Evolutionary conservation across 2,329 filamentous ascomycete species (phyloP), one percentile per base, ranked within the genome.

Genomic region (Arachnomyces sp.): DNA sequence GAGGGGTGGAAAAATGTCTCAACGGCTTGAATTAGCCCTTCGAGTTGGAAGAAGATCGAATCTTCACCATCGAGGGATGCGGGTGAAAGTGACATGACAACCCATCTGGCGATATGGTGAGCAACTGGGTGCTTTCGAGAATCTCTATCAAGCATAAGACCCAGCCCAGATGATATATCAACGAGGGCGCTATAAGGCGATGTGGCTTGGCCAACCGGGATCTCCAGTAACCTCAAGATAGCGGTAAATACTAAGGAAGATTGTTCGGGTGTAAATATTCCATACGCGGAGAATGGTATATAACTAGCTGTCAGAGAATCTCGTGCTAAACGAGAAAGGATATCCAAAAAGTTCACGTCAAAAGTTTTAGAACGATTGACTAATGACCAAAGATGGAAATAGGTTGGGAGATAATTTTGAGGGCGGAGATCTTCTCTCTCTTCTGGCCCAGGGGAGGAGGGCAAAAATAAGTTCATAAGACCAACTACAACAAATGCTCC

Each of bases 1-100:
- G 92, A 98, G 2, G 92, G 92, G 55, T 98, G 92, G 71, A 95
- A 98, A 63, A 98, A 98, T 1, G 92, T 98, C 61, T 98, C 92
- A 34, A 96, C 83, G 2, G 89, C 92, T 60, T 96, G 84, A 50
- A 98, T 84, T 38, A 98, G 71, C 0, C 86, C 90, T 60, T 98
- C 90, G 4, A 98, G 74, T 49, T 84, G 86, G 28, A 82, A 78
- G 53, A 98, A 65, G 32, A 94, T 78, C 1, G 89, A 96, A 40
- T 82, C 81, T 20, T 82, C 73, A n/a, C 78, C 72, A 31, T 84
- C 77, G 36, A 93, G 67, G 54, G 86, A 92, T 34, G 80, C 71
- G 1, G 92, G 90, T 1, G 92, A 96, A 30, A 98, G 63, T 0
- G 89, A 95, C 77, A 90, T 90, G 38, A 93, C 80, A 43, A 96